Evolutionary conservation across 345 rosid species (phyloP), one percentile per base, ranked within the genome.

Genomic region (Eucalyptus globulus): DNA sequence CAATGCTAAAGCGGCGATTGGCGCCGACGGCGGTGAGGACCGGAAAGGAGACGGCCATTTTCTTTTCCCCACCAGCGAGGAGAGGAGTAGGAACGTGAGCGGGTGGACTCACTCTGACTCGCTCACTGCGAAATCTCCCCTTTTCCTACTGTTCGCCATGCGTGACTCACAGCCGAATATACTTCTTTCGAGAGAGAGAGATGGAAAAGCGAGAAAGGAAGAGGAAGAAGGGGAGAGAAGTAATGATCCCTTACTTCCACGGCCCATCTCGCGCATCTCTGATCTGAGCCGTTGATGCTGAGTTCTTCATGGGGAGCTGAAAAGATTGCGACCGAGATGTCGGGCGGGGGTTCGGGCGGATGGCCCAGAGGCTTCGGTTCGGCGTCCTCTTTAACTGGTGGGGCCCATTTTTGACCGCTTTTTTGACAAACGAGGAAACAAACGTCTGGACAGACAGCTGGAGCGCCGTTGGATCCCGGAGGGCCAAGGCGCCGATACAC

Each of bases 1-100:
- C 99, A 12, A 91, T 91, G 96, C 99, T 93, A 49, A 97, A 97
- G 92, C 97, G 98, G 87, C 95, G 96, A 81, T 98, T 97, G 80
- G 97, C 98, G 47, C 99, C 98, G 89, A 96, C 90, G 89, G 91
- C 49, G 87, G 93, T 94, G 85, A 96, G 86, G 76, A 96, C 89
- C 14, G 95, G 76, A 67, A 98, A 89, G 47, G 97, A 97, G 90
- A 95, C 81, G 3, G 97, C 99, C 99, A 95, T 98, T 44, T 51
- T 51, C 0, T 17, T 45, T 87, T 37, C 17, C 22, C 21, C 80
- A 34, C 4, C 24, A 5, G 44, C 80, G 24, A 69, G 80, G 2
- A 51, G 56, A 51, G 56, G 56, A 65, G 72, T 54, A 54, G 60
- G 60, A 54, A 0, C 15, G 67, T 15, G 4, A 26, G n/a, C 8